Evolutionary conservation across 2,329 filamentous ascomycete genomes (phyloP), one percentile per base, ranked within the genome.

Genomic region (Cladosporium sp.): DNA sequence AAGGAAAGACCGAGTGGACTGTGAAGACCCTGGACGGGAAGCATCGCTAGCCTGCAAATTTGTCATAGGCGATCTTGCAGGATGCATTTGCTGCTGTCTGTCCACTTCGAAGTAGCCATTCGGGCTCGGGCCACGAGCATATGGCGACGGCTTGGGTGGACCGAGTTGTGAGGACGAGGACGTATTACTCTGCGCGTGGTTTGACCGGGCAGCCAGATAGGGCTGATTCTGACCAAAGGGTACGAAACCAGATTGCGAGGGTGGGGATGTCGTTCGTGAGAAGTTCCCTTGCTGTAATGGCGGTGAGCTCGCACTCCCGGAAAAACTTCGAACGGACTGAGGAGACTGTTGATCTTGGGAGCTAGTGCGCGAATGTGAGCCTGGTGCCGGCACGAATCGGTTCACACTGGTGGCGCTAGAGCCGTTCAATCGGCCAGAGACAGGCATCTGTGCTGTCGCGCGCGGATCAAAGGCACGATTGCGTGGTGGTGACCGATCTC

Each of bases 401-500:
- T 55, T 56, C 62, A 69, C 37, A 68, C 35, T 64, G 40, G 6
- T 21, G 63, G 44, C 64, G 44, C 52, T 65, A 65, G 37, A 66
- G 23, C 63, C 59, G 23, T 66, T 65, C 7, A 65, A 26, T 31
- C 66, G 65, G 33, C 65, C 35, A 14, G 52, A n/a, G 21, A 31
- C 5, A 21, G 44, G 46, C 28, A 35, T 50, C 3, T 50, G 44
- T 26, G 29, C 26, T 18, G 35, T 10, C 33, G 50, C 14, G 28
- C 40, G 57, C 18, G 44, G 8, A 23, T 56, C 68, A 23, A 63
- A 65, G 18, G 56, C 57, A 21, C 64, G 61, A 59, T 67, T 65
- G 18, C 62, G 64, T 40, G 66, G 60, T n/a, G 70, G 71, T 10
- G 69, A 72, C 6, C 29, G 65, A 12, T 70, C 71, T 26, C 61